These are phyloP conservation scores for Musa balbisiana DNA, from an alignment of 202 grass and related monocot genomes.

Conservation along the genomic window DNA sequence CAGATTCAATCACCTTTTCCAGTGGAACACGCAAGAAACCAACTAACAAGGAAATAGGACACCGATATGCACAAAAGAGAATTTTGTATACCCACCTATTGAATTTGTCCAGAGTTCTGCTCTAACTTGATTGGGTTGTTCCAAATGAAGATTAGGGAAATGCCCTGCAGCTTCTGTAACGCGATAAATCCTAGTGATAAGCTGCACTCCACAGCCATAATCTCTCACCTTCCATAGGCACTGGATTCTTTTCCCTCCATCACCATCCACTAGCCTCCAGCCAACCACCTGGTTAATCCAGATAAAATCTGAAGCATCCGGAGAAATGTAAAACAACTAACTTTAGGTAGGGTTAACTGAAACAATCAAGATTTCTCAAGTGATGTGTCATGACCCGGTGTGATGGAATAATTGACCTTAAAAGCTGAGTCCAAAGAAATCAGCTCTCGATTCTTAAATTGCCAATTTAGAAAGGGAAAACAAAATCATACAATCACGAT, in stretches of 20 bases:
- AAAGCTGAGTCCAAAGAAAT: too few relatives aligned
- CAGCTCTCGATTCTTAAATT: too few relatives aligned
- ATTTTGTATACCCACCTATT: slow-evolving; percentile 23
- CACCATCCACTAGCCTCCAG: slow-evolving; percentile 45
- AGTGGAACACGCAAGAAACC: not conserved
- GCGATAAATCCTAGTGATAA: slow-evolving; percentile 51
- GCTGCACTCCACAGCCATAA: slow-evolving; percentile 45
- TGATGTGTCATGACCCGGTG: too few relatives aligned
- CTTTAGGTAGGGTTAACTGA: too few relatives aligned
- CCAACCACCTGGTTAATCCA: slow-evolving; percentile 49
- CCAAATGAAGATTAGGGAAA: slow-evolving; percentile 35
- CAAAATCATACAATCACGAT: too few relatives aligned
- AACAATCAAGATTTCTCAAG: too few relatives aligned
- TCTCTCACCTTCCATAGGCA: slow-evolving; percentile 83
- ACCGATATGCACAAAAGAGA: not conserved
- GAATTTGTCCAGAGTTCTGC: slow-evolving; percentile 54
- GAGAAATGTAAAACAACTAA: not conserved
- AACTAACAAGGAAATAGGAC: not conserved
- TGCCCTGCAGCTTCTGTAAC: slow-evolving; percentile 45
- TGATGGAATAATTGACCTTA: too few relatives aligned
- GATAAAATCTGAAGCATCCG: not conserved
- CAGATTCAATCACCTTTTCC: not conserved
- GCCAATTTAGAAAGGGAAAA: too few relatives aligned
- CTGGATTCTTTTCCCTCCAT: slow-evolving; percentile 31
- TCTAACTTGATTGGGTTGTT: slow-evolving; percentile 57